Base-by-base conservation (phyloP, 2,329 filamentous ascomycete species). In the Diaporthe vaccinii region DNA sequence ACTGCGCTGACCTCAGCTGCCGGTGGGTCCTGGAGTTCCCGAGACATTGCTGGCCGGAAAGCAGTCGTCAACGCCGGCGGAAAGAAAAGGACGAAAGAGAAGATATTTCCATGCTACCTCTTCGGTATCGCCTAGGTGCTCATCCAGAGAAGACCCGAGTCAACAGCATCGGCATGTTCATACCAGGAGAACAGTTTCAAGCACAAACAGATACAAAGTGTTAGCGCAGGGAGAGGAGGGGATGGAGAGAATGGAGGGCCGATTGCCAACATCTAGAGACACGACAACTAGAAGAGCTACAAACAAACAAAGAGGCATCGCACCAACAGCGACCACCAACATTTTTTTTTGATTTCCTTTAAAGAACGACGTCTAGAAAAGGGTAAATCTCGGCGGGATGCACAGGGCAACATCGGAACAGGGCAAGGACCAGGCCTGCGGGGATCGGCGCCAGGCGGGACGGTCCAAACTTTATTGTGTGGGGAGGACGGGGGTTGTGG, bases 371-470 rank as follows among this genome's bases (percentile, higher is more conserved):
- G 74, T 74, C 41, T 61, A 53, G 53, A 51, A 44, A 67, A 74
- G 65, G 74, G 49, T 74, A 73, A 76, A 74, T 61, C 31, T 74
- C 65, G 65, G 49, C 34, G 59, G 59, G 53, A 61, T 57, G 74
- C 74, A 72, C 70, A 73, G 70, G 70, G 58, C 70, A 73, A 62
- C 46, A 62, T 39, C 51, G 72, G 72, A 71, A 74, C 74, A 70
- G 58, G 65, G 57, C 65, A 71, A 62, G 74, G 74, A 76, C 72
- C 67, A 70, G 72, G 72, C 34, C 49, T 71, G 58, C 72, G 74
- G 74, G 65, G 69, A 46, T 68, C 74, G 74, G 74, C 74, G 74
- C 58, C 69, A 73, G 62, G 58, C 57, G 74, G 65, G 39, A 70
- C 39, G 49, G 55, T 68, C 51, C 31, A 74, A 70, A 62, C 65